These are phyloP conservation scores for Moniliophthora roreri DNA, from an alignment of 1,284 basidiomycete genomes.

Conservation along the genomic window DNA sequence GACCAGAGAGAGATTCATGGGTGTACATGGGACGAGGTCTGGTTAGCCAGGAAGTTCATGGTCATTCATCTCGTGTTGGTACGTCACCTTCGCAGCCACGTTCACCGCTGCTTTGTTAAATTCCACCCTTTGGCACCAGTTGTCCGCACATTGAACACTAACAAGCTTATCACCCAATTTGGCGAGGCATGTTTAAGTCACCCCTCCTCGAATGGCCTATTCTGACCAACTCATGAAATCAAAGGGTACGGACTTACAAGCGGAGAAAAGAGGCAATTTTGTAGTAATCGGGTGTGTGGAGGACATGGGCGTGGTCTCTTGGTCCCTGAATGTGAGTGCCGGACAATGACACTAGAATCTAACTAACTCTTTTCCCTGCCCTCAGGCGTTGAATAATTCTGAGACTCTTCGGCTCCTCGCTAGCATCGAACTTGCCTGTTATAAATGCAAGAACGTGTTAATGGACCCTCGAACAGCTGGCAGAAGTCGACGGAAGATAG, in stretches of 20 bases:
- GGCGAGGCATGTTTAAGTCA: constrained; percentile 50
- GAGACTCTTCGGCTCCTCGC: constrained; percentile 77
- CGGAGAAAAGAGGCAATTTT: constrained; percentile 82
- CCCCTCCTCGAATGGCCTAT: constrained; percentile 1
- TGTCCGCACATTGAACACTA: constrained; percentile 61
- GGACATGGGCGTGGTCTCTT: constrained; percentile 70
- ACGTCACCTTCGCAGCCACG: constrained; percentile 26
- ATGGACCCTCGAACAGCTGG: constrained; percentile 61
- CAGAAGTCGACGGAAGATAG: constrained; percentile 66
- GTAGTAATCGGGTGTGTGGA: constrained; percentile 78
- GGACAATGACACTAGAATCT: constrained; percentile 1
- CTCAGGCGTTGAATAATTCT: constrained; percentile 73
- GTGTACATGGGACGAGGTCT: constrained; percentile 73
- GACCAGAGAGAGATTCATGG: constrained; percentile 79
- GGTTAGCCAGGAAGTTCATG: constrained; percentile 68
- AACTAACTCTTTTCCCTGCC: background rate
- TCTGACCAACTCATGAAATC: background rate
- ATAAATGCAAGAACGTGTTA: constrained; percentile 65
- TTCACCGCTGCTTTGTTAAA: constrained; percentile 6
- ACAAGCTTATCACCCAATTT: constrained; percentile 69
- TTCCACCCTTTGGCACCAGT: constrained; percentile 40
- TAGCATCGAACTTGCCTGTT: constrained; percentile 79
- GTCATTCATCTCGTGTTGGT: constrained; percentile 78
- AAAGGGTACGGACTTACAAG: constrained; percentile 70
- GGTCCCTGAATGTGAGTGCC: constrained; percentile 73